Evolutionary conservation across 495 filamentous ascomycete genomes (phyloP).

Genomic region (Tuber indicum): DNA sequence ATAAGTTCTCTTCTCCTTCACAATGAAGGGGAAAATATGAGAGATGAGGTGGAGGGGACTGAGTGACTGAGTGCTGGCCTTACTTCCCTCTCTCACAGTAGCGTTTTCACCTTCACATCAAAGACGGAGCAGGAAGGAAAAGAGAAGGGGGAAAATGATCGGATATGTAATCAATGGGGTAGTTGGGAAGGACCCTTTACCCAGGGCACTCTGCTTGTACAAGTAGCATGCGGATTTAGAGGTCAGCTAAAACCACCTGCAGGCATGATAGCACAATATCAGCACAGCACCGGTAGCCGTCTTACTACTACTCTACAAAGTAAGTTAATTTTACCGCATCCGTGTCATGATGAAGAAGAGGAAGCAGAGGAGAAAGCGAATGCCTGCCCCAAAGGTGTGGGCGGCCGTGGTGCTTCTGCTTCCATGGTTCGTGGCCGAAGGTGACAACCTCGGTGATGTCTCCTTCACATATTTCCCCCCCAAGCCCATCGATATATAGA

Average conservation of each 20-base stretch:
- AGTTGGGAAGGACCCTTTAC: neutral
- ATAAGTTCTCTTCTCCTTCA: neutral
- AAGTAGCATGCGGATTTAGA: neutral
- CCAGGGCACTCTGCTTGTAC: neutral
- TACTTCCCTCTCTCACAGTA: neutral
- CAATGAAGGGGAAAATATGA: neutral
- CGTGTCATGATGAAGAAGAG: neutral
- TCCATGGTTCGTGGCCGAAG: neutral
- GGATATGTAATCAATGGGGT: neutral
- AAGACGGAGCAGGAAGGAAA: neutral
- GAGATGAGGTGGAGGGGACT: neutral
- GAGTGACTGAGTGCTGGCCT: neutral
- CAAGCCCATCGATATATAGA: too few species aligned
- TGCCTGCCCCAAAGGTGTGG: slow-evolving; percentile 1
- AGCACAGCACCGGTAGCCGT: neutral
- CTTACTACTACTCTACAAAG: neutral
- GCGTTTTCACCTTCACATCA: neutral
- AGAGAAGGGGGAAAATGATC: neutral
- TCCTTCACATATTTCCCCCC: too few species aligned
- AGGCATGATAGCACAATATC: neutral
- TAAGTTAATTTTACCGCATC: neutral
- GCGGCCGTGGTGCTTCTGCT: neutral
- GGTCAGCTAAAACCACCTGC: slow-evolving; percentile 1
- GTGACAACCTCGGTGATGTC: too few species aligned
- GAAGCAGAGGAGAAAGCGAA: neutral